A percentile compares a stretch with the other conserved stretches of the same genome.
These are phyloP conservation scores for Fraxinus velutina DNA, from an alignment of 305 asterid species.

Conservation along the genomic window DNA sequence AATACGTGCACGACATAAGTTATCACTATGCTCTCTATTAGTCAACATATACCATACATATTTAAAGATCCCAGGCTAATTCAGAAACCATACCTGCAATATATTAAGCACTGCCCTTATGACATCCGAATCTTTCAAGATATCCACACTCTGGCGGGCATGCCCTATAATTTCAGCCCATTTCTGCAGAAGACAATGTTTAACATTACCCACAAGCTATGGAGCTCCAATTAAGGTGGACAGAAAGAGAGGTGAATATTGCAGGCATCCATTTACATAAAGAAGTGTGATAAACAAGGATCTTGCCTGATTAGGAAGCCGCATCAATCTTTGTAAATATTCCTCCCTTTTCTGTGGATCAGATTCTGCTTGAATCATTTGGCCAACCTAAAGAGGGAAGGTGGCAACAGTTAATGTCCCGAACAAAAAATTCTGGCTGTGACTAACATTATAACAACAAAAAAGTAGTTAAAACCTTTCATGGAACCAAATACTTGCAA, in stretches of 20 bases:
- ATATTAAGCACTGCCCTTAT: constrained; percentile 89
- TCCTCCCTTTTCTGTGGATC: constrained; percentile 86
- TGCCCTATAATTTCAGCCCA: constrained; percentile 95
- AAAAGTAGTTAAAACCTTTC: neutral
- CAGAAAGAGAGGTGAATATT: neutral
- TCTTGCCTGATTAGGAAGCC: constrained; percentile 83
- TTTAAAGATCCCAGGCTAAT: neutral
- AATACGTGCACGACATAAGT: neutral
- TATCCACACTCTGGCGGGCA: constrained; percentile 83
- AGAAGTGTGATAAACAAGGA: constrained; percentile 8
- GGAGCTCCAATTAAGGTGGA: neutral
- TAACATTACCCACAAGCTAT: constrained; percentile 31
- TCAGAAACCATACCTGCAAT: constrained; percentile 65
- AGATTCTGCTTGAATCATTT: constrained; percentile 92
- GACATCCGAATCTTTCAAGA: constrained; percentile 83
- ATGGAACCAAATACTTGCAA: neutral
- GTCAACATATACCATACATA: neutral
- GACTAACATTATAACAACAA: neutral
- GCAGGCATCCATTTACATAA: constrained; percentile 4
- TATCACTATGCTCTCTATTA: neutral
- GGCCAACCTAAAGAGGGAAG: constrained; percentile 60
- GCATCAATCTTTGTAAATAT: constrained; percentile 85
- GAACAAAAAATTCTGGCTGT: neutral
- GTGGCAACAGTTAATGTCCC: constrained; percentile 6
- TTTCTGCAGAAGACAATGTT: constrained; percentile 51